phyloP scores from a whole-genome alignment of 164 flowering plant genomes.

The Annona cherimola region DNA sequence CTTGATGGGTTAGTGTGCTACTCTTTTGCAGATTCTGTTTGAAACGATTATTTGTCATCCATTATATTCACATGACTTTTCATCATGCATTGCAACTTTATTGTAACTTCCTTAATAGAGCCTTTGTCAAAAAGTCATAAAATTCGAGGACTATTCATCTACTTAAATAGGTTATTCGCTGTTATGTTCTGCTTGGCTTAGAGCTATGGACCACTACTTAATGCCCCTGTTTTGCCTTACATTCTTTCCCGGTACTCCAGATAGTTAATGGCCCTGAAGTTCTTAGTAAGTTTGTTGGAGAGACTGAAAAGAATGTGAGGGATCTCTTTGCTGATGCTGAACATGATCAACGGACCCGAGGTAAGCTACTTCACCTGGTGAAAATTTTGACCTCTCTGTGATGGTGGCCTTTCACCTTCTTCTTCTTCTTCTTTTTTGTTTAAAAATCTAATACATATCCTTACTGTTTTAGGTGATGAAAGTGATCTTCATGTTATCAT shows the following conservation, averaged over 20 bases:
- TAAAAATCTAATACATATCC: background rate
- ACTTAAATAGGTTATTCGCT: background rate
- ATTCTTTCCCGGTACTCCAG: constrained; percentile 20
- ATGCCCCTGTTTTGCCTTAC: background rate
- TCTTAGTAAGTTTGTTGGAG: constrained; percentile 68
- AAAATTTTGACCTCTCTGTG: background rate
- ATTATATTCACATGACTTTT: background rate
- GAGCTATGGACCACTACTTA: background rate
- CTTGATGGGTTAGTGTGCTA: background rate
- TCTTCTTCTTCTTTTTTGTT: background rate
- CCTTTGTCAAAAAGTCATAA: background rate
- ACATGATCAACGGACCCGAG: constrained; percentile 50
- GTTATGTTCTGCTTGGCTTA: background rate
- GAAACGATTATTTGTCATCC: too few species aligned
- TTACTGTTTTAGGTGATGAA: constrained; percentile 48
- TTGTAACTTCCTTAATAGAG: background rate
- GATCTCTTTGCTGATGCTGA: constrained; percentile 81
- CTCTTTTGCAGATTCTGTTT: too few species aligned
- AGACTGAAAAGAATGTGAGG: constrained; percentile 66
- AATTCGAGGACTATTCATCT: background rate
- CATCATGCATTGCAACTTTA: background rate
- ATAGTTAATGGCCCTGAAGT: constrained; percentile 81
- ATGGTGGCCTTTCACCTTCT: background rate
- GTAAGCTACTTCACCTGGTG: constrained; percentile 17
- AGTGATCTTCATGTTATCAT: constrained; percentile 79